Evolutionary conservation across 371 early-diverging fungal species (phyloP).

Genomic region (Circinella minor): DNA sequence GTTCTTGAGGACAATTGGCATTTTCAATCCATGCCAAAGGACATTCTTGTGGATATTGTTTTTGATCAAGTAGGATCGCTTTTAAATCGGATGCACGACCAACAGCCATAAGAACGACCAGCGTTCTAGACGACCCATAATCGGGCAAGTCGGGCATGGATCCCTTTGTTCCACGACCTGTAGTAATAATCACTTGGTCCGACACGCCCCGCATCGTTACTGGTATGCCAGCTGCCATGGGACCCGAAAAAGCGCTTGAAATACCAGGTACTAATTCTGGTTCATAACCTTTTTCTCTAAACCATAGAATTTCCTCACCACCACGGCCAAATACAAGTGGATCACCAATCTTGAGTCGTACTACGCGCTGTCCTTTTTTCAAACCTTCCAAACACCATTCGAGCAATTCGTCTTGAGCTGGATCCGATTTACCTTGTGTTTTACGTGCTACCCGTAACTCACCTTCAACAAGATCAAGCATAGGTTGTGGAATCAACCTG

Average conservation of each 20-base stretch:
- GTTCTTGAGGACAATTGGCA: constrained; percentile 66
- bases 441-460: constrained; percentile 75
- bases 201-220: constrained; percentile 79
- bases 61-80: constrained; percentile 49
- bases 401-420: constrained; percentile 74
- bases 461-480: constrained; percentile 66
- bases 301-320: constrained; percentile 84
- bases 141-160: constrained; percentile 76
- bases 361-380: constrained; percentile 69
- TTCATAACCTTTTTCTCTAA: constrained; percentile 71
- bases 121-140: constrained; percentile 67
- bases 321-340: constrained; percentile 93
- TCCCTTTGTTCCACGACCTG: constrained; percentile 78
- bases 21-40: constrained; percentile 77
- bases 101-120: constrained; percentile 87
- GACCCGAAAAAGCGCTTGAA: constrained; percentile 78
- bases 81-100: constrained; percentile 68
- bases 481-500: constrained; percentile 71
- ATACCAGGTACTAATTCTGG: constrained; percentile 82
- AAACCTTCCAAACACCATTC: constrained; percentile 75
- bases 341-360: constrained; percentile 90
- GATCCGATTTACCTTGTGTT: constrained; percentile 58
- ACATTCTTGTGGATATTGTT: constrained; percentile 62
- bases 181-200: constrained; percentile 81
- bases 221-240: constrained; percentile 71